Evolutionary conservation across 306 rosid species (phyloP), one percentile per base, ranked within the genome.

Genomic region (Arachis hypogaea): DNA sequence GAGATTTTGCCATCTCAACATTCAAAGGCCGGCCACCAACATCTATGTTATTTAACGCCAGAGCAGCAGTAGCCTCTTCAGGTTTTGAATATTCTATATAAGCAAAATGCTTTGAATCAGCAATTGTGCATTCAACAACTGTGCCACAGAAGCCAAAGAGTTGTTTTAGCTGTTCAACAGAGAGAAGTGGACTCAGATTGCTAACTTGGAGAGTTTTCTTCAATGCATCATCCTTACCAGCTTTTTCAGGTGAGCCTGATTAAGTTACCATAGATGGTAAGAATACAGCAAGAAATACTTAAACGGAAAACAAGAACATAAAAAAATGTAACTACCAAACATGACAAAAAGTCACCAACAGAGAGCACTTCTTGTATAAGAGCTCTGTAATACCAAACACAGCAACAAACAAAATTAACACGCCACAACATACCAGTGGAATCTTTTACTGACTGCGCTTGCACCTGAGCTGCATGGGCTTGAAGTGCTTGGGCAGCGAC

Each of bases 401-500:
- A 59, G 30, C 55, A 46, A 28, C 41, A 59, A 76, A 18, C 58
- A 54, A 76, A 43, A 45, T 6, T 66, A 57, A 68, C 4, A 81
- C 68, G 74, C 57, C 56, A 76, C 89, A 76, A 55, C 74, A 77
- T 90, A 95, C 99, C 99, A 56, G 89, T 64, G 16, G 88, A 95
- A 80, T 83, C 93, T 84, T 95, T 95, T 4, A 84, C 87, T 3
- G 92, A 92, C 85, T 92, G 89, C 44, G 89, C 85, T 72, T 93
- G 97, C 87, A 90, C 86, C 82, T 91, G 98, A 62, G 95, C 96
- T 65, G 99, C 99, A 84, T 94, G 99, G 50, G 99, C 99, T 79
- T 95, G 97, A 80, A 92, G 97, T 43, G 99, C 98, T 82, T 95
- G 98, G 28, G 98, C 98, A 74, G 99, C 99, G 77, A 95, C 99